Evolutionary conservation across 1,139 yeast genomes (phyloP), one percentile per base, ranked within the genome.

Genomic region (Saccharomycopsis hybrid): DNA sequence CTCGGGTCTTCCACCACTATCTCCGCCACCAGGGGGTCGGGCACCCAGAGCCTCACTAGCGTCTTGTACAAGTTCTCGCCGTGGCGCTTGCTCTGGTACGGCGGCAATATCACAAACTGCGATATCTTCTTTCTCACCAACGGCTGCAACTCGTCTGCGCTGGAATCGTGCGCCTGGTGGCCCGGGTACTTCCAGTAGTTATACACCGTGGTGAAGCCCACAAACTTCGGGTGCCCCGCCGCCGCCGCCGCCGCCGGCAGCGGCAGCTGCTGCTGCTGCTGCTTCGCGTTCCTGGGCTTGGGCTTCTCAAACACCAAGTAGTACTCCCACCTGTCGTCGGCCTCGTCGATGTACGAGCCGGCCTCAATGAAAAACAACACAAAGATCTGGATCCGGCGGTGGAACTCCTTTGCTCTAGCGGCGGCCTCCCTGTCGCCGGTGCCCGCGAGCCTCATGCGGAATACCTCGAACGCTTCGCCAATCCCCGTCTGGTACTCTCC

Each of bases 1-100:
- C 85, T 87, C 2, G 98, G 98, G 63, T 94, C 98, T 63, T 92
- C 98, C 7, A 94, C 90, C 0, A 92, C 89, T 41, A 92, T 74
- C 60, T 90, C 96, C 39, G 70, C 66, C n/a, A 89, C 78, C 2
- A 62, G 56, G 0, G 65, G 60, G 55, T 85, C 84, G 0, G 61
- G 57, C 4, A 71, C 58, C 85, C 95, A 88, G 41, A 64, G 55
- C 1, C 72, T 67, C 51, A 76, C 72, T 5, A 92, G 66, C 1
- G 73, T 58, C 11, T 70, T 67, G 64, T 92, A 92, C 41, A 92
- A 68, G 25, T 66, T 64, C 1, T 80, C 77, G 1, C 98, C 98
- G 52, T 82, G 78, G 0, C 81, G 78, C 54, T 78, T 74, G 3
- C 79, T 77, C 62, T 86, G 95, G 64, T 76, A 82, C 18, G 85